Percentiles rank a stretch among this genome's conserved stretches.
These are phyloP conservation scores for Pleurostoma richardsiae DNA, from an alignment of 2,329 filamentous ascomycete genomes.

Conservation along the genomic window DNA sequence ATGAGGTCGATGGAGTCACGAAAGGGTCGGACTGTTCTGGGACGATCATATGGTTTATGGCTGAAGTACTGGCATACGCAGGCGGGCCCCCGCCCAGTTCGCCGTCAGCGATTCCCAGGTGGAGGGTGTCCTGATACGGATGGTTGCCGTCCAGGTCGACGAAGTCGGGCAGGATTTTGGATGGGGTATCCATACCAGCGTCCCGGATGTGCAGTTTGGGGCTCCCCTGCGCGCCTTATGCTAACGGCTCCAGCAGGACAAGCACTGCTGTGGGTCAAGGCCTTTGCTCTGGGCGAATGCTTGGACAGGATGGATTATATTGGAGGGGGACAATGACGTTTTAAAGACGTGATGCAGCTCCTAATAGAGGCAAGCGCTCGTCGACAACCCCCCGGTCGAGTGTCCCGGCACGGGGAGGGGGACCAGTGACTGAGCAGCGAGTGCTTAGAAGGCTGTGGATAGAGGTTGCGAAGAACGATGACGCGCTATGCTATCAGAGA, in stretches of 20 bases:
- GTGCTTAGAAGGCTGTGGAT: too few relatives aligned
- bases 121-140: conserved; percentile 12
- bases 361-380: conserved; percentile 1
- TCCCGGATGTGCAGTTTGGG: not conserved
- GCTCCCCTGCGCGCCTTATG: too few relatives aligned
- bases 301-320: not conserved
- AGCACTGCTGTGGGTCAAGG: too few relatives aligned
- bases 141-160: conserved; percentile 13
- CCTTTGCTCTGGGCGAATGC: not conserved
- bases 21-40: not conserved
- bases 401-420: too few relatives aligned
- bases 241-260: too few relatives aligned
- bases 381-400: too few relatives aligned
- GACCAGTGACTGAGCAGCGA: too few relatives aligned
- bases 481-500: too few relatives aligned
- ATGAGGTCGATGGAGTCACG: not conserved
- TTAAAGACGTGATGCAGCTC: not conserved
- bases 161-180: conserved; percentile 16
- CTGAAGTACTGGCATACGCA: not conserved
- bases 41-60: not conserved
- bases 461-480: too few relatives aligned
- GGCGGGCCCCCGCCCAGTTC: too few relatives aligned
- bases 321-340: conserved; percentile 1
- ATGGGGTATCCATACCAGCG: conserved; percentile 13
- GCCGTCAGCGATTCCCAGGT: not conserved